Base-by-base conservation (phyloP, 768 basidiomycete species). In the Omphalotus guepiniiformis region DNA sequence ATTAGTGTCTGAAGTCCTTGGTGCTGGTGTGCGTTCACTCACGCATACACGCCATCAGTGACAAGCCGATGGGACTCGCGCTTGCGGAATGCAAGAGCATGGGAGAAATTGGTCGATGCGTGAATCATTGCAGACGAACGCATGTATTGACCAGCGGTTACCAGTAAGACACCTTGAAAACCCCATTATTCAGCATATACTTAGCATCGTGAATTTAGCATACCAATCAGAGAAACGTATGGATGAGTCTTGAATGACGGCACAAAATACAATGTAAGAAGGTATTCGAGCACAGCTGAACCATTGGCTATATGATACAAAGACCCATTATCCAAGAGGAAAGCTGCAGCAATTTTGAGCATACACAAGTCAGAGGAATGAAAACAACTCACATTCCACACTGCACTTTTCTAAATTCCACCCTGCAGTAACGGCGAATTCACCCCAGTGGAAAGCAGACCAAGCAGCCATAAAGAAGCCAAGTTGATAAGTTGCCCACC, bases 121-220 rank as follows among this genome's bases (percentile, higher is more conserved):
- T 94, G 91, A 43, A 96, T 86, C 96, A 99, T 99, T n/a, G 96
- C 94, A 18, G 76, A 58, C 6, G 93, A 93, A 39, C 96, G 80
- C 52, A 97, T 61, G 3, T 68, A 53, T 66, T 99, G 96, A 5
- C 92, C 92, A 18, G 74, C 47, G 15, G 88, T 18, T 9, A 86
- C 80, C 53, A 90, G 38, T 1, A 68, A 37, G 32, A 91, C 65
- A 19, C 91, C 94, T 93, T 51, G 5, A 47, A n/a, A n/a, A n/a
- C n/a, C n/a, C n/a, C n/a, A n/a, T n/a, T n/a, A n/a, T n/a, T n/a
- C n/a, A n/a, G n/a, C n/a, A n/a, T n/a, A n/a, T n/a, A n/a, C n/a
- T n/a, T n/a, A n/a, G n/a, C n/a, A n/a, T n/a, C n/a, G n/a, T n/a
- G n/a, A n/a, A n/a, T n/a, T n/a, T n/a, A 19, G 59, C 77, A 39